Evolutionary conservation across 2,329 filamentous ascomycete genomes (phyloP).

Genomic region (Balansia obtecta): DNA sequence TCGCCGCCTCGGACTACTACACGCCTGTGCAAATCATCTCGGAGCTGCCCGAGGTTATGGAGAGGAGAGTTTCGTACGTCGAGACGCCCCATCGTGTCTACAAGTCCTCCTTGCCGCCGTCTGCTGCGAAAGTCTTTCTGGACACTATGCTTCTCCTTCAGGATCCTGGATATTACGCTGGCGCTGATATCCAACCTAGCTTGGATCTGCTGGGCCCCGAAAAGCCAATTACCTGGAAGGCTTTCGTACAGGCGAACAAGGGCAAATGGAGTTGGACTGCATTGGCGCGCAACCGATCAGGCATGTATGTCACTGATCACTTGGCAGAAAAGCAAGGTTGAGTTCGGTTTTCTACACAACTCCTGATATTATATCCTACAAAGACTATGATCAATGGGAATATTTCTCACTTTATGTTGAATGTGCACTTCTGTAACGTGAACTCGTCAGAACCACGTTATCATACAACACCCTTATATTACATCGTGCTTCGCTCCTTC

Average conservation of each 20-base stretch:
- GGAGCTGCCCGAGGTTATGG: slow-evolving; percentile 23
- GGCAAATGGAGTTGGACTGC: slow-evolving; percentile 12
- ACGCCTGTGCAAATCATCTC: slow-evolving; percentile 18
- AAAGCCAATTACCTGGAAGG: slow-evolving; percentile 25
- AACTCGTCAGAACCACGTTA: too few relatives aligned
- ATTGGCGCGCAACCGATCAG: too few relatives aligned
- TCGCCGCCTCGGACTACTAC: slow-evolving; percentile 25
- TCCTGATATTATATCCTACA: too few relatives aligned
- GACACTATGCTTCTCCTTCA: slow-evolving; percentile 31
- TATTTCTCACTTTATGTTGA: too few relatives aligned
- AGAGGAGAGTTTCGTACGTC: slow-evolving; percentile 18
- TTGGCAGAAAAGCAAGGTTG: too few relatives aligned
- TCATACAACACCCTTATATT: too few relatives aligned
- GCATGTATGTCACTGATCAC: too few relatives aligned
- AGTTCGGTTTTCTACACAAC: too few relatives aligned
- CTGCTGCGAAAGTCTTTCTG: slow-evolving; percentile 22
- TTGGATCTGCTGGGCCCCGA: slow-evolving; percentile 20
- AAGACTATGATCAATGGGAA: too few relatives aligned
- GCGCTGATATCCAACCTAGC: slow-evolving; percentile 20
- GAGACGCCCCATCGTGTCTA: slow-evolving; percentile 22
- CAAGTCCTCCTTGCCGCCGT: slow-evolving; percentile 19
- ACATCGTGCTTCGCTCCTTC: too few relatives aligned
- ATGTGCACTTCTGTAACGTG: too few relatives aligned
- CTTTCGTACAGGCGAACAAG: slow-evolving; percentile 21
- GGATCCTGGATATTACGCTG: slow-evolving; percentile 28